Conservation (phyloP, 805 yeast genomes). For the Wickerhamomyces silvicola region DNA sequence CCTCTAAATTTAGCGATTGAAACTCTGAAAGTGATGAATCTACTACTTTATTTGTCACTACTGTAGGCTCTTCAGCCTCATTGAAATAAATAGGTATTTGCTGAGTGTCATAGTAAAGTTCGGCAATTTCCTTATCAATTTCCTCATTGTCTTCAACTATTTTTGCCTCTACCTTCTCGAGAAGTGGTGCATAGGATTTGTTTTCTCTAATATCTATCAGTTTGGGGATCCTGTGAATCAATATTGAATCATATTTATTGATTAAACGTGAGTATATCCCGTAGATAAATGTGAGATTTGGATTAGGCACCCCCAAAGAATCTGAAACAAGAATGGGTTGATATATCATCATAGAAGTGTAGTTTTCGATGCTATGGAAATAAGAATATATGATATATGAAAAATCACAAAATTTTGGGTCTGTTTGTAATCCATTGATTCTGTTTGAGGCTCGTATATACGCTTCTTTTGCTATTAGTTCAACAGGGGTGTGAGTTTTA, state of each 20-base stretch:
- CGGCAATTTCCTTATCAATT: background rate
- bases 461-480: too few relatives aligned
- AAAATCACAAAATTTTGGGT: background rate
- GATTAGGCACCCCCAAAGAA: constrained; percentile 3
- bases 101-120: background rate
- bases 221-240: too few relatives aligned
- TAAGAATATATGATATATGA: constrained; percentile 3
- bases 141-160: background rate
- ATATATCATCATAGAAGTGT: constrained; percentile 7
- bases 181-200: too few relatives aligned
- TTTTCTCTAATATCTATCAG: background rate
- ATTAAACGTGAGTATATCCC: constrained; percentile 3
- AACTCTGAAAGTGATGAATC: too few relatives aligned
- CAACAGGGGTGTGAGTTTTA: too few relatives aligned
- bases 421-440: background rate
- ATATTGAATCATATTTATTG: background rate
- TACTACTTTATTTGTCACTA: too few relatives aligned
- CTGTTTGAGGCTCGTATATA: background rate
- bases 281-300: constrained; percentile 9
- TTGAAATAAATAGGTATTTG: background rate
- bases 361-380: constrained; percentile 3
- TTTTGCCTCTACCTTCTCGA: too few relatives aligned
- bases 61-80: too few relatives aligned
- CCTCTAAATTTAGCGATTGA: too few relatives aligned
- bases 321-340: constrained; percentile 12